Evolutionary conservation across 345 rosid genomes (phyloP), one percentile per base, ranked within the genome.

Genomic region (Kandelia obovata): DNA sequence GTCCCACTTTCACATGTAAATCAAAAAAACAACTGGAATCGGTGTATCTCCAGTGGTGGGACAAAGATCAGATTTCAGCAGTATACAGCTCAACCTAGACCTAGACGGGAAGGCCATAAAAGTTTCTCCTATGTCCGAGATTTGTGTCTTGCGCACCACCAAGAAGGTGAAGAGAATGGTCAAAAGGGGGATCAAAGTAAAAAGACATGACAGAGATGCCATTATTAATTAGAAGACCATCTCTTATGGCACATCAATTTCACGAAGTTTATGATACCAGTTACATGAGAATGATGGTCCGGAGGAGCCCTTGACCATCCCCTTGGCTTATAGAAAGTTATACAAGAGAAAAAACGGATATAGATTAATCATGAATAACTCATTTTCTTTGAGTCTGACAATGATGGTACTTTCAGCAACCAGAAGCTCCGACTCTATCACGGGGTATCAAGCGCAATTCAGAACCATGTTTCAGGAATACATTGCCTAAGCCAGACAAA

Each of bases 361-460:
- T 19, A 61, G 26, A 31, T 13, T 30, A 37, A 53, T 34, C 28
- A 34, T 30, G 39, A 34, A 39, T 57, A 52, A 10, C 53, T 30
- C 32, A 20, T 49, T 43, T 60, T 31, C 49, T n/a, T 55, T 63
- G 0, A 25, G 23, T 28, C 63, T 49, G 43, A 63, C 25, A 37
- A 76, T 5, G 31, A 58, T 51, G 60, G 52, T 70, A 51, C 64
- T 53, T 20, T 46, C 63, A 35, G 23, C 25, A 69, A 23, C 59
- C 71, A 11, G 69, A 77, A 71, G 86, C 81, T 84, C 99, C 99
- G 62, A 95, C 99, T 71, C 97, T 80, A 63, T 95, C 99, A 3
- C 99, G 96, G 21, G 99, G 99, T 60, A 95, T 95, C 64, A 95
- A 85, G 23, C 97, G 96, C 37, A 95, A 91, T 53, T 92, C 97